Evolutionary conservation across 306 rosid genomes (phyloP), one percentile per base, ranked within the genome.

Genomic region (Quercus ilex): DNA sequence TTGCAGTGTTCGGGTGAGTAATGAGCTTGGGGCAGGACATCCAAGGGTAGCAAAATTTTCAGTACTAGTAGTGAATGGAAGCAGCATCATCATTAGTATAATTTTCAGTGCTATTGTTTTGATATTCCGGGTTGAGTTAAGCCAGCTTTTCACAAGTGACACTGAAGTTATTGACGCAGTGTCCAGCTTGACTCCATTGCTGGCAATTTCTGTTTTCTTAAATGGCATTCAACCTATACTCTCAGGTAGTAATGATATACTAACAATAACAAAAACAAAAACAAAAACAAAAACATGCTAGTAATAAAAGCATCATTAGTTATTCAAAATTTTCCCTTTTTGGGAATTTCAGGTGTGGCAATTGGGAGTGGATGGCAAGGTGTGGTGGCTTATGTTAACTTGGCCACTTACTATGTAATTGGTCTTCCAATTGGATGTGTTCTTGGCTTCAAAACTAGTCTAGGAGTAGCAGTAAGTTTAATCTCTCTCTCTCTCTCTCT

Each of bases 321-420:
- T 10, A 58, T 21, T 8, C 51, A 21, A 41, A 41, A 41, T 18
- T 6, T 63, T 23, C 33, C 17, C 31, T 53, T 3, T 9, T 43
- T 38, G 55, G 69, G 62, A 25, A 9, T 81, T 70, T 74, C 74
- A 91, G 97, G 91, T 13, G 94, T 90, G 73, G 97, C 97, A 64
- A 86, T 92, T 88, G 97, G 94, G 77, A 90, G 91, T 75, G 94
- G 94, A 84, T 90, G 97, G 97, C 97, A 92, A 85, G 91, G 62
- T 28, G 74, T 88, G 20, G 92, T 92, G 35, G 94, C 92, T 70
- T 92, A 92, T 81, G 92, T 92, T 20, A 92, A 92, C 82, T 86
- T 92, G 59, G 80, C 78, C 35, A 74, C 83, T 63, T 90, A 90
- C 83, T 90, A 92, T 71, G 31, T 81, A 3, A 81, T 92, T 78